These are phyloP conservation scores for Fusarium odoratissimum DNA, from an alignment of 2,329 filamentous ascomycete species.

Conservation along the genomic window DNA sequence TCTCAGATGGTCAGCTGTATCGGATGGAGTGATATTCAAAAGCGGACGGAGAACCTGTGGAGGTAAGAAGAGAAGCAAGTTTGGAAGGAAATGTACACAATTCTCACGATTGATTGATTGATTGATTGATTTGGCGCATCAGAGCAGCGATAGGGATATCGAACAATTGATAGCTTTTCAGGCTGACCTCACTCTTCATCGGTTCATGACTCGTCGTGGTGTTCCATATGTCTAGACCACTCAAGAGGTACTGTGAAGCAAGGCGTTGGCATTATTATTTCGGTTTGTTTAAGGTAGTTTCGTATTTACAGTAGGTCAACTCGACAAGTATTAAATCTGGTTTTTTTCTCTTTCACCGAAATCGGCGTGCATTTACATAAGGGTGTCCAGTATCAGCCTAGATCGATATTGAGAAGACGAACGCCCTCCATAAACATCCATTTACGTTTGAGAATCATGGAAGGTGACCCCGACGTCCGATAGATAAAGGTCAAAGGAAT, in stretches of 20 bases:
- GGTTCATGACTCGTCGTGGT: neutral
- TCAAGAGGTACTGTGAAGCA: slow-evolving; percentile 18
- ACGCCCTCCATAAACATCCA: slow-evolving; percentile 8
- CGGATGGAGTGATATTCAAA: slow-evolving; percentile 11
- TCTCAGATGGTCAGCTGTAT: neutral
- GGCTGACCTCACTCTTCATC: slow-evolving; percentile 6
- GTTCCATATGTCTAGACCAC: slow-evolving; percentile 1
- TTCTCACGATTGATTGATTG: slow-evolving; percentile 29
- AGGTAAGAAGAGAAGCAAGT: slow-evolving; percentile 17
- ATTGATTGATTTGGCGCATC: slow-evolving; percentile 31
- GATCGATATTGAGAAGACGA: neutral
- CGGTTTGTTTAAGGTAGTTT: slow-evolving; percentile 7
- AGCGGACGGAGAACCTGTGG: slow-evolving; percentile 1
- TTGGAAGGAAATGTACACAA: slow-evolving; percentile 36
- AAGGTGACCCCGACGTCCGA: slow-evolving; percentile 10
- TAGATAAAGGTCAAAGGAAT: neutral
- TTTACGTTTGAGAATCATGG: neutral
- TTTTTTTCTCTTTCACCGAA: slow-evolving; percentile 1
- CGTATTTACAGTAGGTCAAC: neutral
- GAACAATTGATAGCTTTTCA: slow-evolving; percentile 28
- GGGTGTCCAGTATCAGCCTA: neutral
- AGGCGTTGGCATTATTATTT: slow-evolving; percentile 30
- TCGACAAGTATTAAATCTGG: neutral
- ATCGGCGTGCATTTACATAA: slow-evolving; percentile 8
- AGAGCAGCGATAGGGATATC: slow-evolving; percentile 31